Percentiles rank a stretch among this genome's conserved stretches.
phyloP scores from a whole-genome alignment of 352 stramenopile species.

The Globisporangium megalacanthum region DNA sequence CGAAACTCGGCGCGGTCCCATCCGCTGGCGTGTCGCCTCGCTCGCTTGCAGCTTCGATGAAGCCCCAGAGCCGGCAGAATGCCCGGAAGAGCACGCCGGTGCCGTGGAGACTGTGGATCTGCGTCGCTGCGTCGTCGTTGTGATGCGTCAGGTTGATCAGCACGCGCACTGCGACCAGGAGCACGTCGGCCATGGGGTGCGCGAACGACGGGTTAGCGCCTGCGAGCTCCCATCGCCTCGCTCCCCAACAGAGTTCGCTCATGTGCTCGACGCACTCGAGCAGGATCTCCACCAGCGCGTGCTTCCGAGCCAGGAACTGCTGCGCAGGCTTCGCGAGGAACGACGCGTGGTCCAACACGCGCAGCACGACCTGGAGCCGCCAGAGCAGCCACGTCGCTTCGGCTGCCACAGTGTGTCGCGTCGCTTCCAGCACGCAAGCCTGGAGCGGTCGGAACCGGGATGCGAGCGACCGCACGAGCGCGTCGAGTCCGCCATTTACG shows the following conservation, averaged over 20 bases:
- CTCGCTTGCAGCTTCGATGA: slow-evolving; percentile 6
- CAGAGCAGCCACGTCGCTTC: slow-evolving; percentile 25
- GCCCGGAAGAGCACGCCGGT: slow-evolving; percentile 35
- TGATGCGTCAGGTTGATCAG: slow-evolving; percentile 81
- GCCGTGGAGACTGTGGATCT: slow-evolving; percentile 32
- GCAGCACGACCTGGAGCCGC: slow-evolving; percentile 32
- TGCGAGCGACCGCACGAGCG: slow-evolving; percentile 17
- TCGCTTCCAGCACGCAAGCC: background rate
- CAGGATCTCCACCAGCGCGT: slow-evolving; percentile 28
- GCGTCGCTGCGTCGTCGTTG: slow-evolving; percentile 35
- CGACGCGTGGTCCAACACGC: slow-evolving; percentile 63
- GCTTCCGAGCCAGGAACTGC: slow-evolving; percentile 30
- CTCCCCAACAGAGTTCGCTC: slow-evolving; percentile 30
- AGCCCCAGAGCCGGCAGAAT: slow-evolving; percentile 33
- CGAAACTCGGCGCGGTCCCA: background rate
- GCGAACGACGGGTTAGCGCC: slow-evolving; percentile 20
- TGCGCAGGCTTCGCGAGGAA: slow-evolving; percentile 51
- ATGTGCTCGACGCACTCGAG: slow-evolving; percentile 34
- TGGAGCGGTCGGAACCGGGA: slow-evolving; percentile 10
- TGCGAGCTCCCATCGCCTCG: background rate
- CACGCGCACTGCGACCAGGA: slow-evolving; percentile 45
- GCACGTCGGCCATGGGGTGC: slow-evolving; percentile 29
- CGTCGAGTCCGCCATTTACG: slow-evolving; percentile 28
- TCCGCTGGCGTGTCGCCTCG: background rate
- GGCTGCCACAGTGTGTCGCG: slow-evolving; percentile 8